A percentile compares a stretch with the other conserved stretches of the same genome.
Evolutionary conservation across 495 filamentous ascomycete genomes (phyloP).

Genomic region (Penicillium manginii): DNA sequence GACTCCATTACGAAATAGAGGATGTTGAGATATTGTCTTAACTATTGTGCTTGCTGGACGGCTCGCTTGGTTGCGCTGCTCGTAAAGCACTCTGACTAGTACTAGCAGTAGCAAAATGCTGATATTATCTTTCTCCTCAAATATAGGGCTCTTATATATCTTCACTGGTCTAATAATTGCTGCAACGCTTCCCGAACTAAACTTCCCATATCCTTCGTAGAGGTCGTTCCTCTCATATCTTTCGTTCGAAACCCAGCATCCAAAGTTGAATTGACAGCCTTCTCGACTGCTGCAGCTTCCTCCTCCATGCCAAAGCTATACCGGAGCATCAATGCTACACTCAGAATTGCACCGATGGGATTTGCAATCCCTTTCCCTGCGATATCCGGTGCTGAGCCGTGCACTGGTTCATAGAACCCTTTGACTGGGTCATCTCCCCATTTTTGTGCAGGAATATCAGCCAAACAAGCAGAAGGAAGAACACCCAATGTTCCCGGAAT

Average conservation of each 20-base stretch:
- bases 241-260: conserved; percentile 34
- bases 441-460: conserved; percentile 64
- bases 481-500: conserved; percentile 85
- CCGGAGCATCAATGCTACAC: conserved; percentile 42
- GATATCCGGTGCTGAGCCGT: conserved; percentile 87
- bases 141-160: background rate
- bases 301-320: conserved; percentile 35
- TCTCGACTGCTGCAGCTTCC: conserved; percentile 35
- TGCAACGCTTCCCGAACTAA: conserved; percentile 14
- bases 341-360: conserved; percentile 77
- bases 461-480: conserved; percentile 86
- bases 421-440: conserved; percentile 25
- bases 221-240: conserved; percentile 38
- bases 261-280: conserved; percentile 34
- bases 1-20: too few relatives aligned
- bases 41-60: too few relatives aligned
- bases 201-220: conserved; percentile 36
- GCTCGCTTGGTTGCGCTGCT: too few relatives aligned
- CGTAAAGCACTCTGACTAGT: too few relatives aligned
- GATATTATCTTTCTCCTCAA: too few relatives aligned
- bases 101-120: too few relatives aligned
- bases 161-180: background rate
- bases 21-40: too few relatives aligned
- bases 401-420: conserved; percentile 89
- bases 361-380: conserved; percentile 83